Evolutionary conservation across 495 filamentous ascomycete species (phyloP).

Genomic region (Neurospora sublineolata): DNA sequence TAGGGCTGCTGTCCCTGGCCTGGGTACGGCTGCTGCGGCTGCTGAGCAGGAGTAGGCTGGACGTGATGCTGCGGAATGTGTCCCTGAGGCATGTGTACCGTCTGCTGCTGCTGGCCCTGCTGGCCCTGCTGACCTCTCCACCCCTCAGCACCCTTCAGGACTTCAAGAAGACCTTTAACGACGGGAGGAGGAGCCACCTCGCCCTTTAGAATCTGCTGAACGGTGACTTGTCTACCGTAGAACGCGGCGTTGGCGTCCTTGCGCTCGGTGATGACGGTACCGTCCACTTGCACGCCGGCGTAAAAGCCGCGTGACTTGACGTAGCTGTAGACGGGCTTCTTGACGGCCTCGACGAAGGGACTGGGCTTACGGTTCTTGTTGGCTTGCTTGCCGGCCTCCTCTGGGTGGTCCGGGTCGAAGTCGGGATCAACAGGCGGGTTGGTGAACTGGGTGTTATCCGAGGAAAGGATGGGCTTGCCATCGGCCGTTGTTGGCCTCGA

Average conservation of each 20-base stretch:
- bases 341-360: constrained; percentile 18
- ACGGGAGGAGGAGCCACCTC: constrained; percentile 33
- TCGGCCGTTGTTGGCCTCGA: background rate
- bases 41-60: background rate
- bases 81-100: background rate
- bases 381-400: background rate
- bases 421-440: constrained; percentile 1
- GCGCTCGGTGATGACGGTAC: constrained; percentile 65
- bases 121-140: constrained; percentile 11
- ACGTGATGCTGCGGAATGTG: background rate
- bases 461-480: constrained; percentile 3
- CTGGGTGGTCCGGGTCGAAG: background rate
- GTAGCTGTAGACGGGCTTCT: constrained; percentile 62
- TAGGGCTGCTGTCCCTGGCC: background rate
- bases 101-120: background rate
- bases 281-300: constrained; percentile 66
- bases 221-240: constrained; percentile 53
- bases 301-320: constrained; percentile 73
- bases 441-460: constrained; percentile 12
- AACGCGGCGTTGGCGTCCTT: constrained; percentile 73
- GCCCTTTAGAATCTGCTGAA: constrained; percentile 55
- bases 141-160: constrained; percentile 18
- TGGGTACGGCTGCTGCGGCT: background rate
- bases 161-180: constrained; percentile 13
- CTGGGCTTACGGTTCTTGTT: constrained; percentile 13